Conservation (phyloP, 371 early-diverging fungal genomes). For the Lichtheimia ornata region DNA sequence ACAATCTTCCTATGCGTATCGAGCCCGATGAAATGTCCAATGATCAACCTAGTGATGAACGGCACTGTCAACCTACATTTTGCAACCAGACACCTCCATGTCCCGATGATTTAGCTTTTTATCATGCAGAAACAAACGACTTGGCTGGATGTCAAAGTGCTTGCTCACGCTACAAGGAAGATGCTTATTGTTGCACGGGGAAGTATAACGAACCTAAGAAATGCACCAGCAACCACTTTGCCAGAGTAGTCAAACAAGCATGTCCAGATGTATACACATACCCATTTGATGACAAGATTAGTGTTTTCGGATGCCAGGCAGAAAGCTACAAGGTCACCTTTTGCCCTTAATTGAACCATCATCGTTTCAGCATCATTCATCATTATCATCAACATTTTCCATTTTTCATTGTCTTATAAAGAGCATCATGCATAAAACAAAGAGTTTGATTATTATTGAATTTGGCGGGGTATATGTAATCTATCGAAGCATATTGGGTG, state of each 20-base stretch:
- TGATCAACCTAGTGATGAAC: constrained; percentile 12
- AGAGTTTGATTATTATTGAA: background rate
- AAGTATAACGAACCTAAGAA: constrained; percentile 17
- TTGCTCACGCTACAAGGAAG: constrained; percentile 28
- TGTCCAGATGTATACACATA: constrained; percentile 43
- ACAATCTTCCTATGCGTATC: constrained; percentile 36
- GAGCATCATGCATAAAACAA: background rate
- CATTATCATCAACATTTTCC: background rate
- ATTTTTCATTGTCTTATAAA: background rate
- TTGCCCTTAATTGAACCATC: constrained; percentile 12
- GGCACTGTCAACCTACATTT: constrained; percentile 27
- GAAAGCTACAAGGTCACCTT: constrained; percentile 17
- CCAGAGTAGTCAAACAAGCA: constrained; percentile 23
- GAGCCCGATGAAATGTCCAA: constrained; percentile 10
- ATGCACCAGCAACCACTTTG: constrained; percentile 24
- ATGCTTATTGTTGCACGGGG: constrained; percentile 34
- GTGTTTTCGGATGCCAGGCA: constrained; percentile 18
- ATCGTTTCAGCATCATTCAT: no score
- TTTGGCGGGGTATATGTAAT: background rate
- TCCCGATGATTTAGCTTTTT: constrained; percentile 10
- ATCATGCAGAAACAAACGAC: background rate
- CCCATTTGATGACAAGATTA: constrained; percentile 19
- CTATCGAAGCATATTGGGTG: background rate
- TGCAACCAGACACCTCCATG: constrained; percentile 21
- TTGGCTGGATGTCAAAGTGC: constrained; percentile 19